Evolutionary conservation across 176 grass and related monocot species (phyloP).

Genomic region (Carex pumila): DNA sequence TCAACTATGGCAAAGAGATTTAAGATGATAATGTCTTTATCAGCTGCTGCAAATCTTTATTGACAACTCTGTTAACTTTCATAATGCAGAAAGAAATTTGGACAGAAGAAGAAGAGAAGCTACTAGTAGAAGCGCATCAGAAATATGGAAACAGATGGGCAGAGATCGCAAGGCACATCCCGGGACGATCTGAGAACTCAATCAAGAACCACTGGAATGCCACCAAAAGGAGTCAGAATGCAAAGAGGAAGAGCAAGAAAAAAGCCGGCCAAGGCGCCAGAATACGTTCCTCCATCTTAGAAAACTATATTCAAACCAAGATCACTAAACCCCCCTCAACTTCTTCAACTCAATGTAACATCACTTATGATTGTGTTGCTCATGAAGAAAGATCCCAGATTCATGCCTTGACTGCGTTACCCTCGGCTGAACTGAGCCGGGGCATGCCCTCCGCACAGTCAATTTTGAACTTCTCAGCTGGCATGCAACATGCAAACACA

Average conservation of each 20-base stretch:
- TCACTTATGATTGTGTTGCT: neutral
- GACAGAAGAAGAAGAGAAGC: constrained; percentile 52
- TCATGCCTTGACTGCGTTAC: neutral
- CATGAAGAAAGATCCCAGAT: neutral
- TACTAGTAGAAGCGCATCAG: constrained; percentile 42
- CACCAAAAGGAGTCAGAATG: constrained; percentile 43
- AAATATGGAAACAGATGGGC: constrained; percentile 56
- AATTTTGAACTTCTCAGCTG: neutral
- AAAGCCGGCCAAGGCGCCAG: constrained; percentile 24
- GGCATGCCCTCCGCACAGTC: neutral
- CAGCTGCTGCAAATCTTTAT: neutral
- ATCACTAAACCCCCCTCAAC: neutral
- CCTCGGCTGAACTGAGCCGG: neutral
- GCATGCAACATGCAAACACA: neutral
- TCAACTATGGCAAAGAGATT: neutral
- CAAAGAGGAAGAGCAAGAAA: constrained; percentile 46
- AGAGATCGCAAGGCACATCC: constrained; percentile 38
- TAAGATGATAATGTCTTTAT: neutral
- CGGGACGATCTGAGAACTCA: constrained; percentile 56
- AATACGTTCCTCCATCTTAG: constrained; percentile 25
- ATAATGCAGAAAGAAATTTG: constrained; percentile 46
- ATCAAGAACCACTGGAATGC: constrained; percentile 96
- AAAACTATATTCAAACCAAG: constrained; percentile 49
- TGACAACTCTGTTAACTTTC: neutral
- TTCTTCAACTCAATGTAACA: neutral